These are phyloP conservation scores for Veloboletus limbatus DNA, from an alignment of 1,284 basidiomycete genomes.

Conservation along the genomic window DNA sequence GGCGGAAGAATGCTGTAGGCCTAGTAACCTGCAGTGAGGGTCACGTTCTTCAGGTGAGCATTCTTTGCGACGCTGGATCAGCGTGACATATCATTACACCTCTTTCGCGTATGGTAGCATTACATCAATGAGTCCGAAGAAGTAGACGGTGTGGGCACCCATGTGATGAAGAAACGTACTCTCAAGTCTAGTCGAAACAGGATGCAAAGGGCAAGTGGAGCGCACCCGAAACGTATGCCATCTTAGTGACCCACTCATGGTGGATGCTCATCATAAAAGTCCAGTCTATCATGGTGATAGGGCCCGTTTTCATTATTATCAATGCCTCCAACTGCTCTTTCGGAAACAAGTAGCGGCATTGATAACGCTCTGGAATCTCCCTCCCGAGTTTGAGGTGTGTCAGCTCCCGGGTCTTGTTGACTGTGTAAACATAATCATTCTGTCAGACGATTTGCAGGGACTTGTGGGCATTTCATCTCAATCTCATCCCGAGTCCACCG, in stretches of 20 bases:
- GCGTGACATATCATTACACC: background rate
- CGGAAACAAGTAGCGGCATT: constrained; percentile 73
- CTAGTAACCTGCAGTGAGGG: constrained; percentile 75
- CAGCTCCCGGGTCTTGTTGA: background rate
- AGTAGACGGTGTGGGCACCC: constrained; percentile 53
- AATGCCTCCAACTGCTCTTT: constrained; percentile 77
- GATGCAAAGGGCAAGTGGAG: constrained; percentile 46
- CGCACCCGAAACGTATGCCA: constrained; percentile 55
- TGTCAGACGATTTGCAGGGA: constrained; percentile 73
- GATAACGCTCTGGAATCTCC: constrained; percentile 64
- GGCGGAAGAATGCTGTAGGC: constrained; percentile 75
- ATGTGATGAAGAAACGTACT: constrained; percentile 58
- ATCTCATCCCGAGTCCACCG: constrained; percentile 57
- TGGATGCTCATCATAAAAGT: constrained; percentile 5
- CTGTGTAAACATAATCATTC: constrained; percentile 5
- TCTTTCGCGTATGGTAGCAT: constrained; percentile 43
- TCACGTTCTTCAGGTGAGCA: constrained; percentile 68
- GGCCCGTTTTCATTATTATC: constrained; percentile 74
- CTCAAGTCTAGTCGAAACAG: constrained; percentile 53
- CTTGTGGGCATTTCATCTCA: constrained; percentile 76
- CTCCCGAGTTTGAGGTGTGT: constrained; percentile 76
- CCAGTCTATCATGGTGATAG: constrained; percentile 79
- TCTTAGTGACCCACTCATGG: background rate
- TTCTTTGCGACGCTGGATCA: background rate
- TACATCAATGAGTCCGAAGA: constrained; percentile 73